Evolutionary conservation across 495 filamentous ascomycete species (phyloP).

Genomic region (Gamarada debralockiae): DNA sequence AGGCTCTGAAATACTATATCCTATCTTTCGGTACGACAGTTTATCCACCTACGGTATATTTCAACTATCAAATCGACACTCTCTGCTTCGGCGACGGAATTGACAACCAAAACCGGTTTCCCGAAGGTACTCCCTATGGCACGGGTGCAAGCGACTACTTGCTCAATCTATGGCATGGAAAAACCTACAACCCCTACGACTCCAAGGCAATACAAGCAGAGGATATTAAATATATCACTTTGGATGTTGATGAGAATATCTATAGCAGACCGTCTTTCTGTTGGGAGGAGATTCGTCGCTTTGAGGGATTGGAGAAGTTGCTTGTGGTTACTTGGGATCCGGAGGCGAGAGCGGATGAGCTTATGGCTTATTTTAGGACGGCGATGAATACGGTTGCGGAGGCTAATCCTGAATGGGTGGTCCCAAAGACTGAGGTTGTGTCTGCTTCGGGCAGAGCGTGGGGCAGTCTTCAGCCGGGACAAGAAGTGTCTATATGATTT

Average conservation of each 20-base stretch:
- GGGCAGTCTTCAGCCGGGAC: neutral
- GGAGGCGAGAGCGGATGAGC: constrained; percentile 1
- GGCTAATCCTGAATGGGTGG: neutral
- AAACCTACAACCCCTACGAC: neutral
- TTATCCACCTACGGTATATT: constrained; percentile 32
- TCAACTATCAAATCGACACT: constrained; percentile 36
- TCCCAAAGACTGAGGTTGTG: neutral
- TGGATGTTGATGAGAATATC: constrained; percentile 1
- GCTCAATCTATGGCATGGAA: constrained; percentile 2
- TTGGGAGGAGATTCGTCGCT: constrained; percentile 1
- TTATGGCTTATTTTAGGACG: neutral
- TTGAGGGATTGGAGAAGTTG: constrained; percentile 1
- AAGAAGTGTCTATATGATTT: too few relatives aligned
- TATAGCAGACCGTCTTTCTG: neutral
- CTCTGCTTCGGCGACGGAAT: constrained; percentile 31
- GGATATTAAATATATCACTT: neutral
- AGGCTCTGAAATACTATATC: constrained; percentile 34
- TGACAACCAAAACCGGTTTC: neutral
- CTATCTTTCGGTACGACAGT: constrained; percentile 32
- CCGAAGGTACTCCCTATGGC: neutral
- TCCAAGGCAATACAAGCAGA: neutral
- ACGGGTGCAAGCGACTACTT: constrained; percentile 1
- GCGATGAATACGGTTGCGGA: neutral
- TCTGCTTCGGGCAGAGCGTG: neutral
- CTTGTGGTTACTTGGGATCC: neutral